Evolutionary conservation across 441 rosid genomes (phyloP).

Genomic region (Macaranga tanarius): DNA sequence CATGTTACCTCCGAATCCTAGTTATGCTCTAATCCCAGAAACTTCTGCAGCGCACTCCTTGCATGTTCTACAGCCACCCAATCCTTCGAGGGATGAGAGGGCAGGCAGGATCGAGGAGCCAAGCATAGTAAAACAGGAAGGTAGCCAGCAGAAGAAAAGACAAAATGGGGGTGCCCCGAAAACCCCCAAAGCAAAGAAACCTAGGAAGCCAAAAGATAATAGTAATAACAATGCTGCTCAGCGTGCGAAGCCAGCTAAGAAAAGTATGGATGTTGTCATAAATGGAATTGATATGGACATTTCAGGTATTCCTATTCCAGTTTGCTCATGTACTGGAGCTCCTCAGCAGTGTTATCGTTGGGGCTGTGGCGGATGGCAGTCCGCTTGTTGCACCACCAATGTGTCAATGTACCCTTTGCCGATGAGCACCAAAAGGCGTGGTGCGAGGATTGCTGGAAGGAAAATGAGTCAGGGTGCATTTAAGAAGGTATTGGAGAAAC

Average conservation of each 20-base stretch:
- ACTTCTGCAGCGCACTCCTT: conserved; percentile 57
- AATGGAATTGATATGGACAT: conserved; percentile 90
- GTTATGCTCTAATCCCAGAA: conserved; percentile 49
- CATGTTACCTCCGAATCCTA: conserved; percentile 51
- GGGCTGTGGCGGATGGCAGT: conserved; percentile 99
- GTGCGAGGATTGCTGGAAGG: conserved; percentile 92
- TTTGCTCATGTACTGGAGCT: conserved; percentile 82
- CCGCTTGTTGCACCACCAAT: conserved; percentile 88
- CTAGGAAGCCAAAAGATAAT: conserved; percentile 69
- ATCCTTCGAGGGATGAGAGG: conserved; percentile 44
- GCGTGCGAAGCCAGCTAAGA: conserved; percentile 70
- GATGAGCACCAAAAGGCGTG: conserved; percentile 85
- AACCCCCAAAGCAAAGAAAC: conserved; percentile 64
- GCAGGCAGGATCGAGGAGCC: conserved; percentile 52
- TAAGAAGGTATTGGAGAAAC: conserved; percentile 81
- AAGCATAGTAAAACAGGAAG: conserved; percentile 37
- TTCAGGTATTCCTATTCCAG: conserved; percentile 81
- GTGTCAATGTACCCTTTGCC: conserved; percentile 88
- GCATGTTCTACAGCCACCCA: conserved; percentile 60
- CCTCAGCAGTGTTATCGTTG: conserved; percentile 89
- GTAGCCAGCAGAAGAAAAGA: conserved; percentile 52
- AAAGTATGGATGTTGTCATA: conserved; percentile 73
- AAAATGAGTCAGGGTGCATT: conserved; percentile 99
- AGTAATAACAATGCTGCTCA: conserved; percentile 35
- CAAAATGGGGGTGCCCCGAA: conserved; percentile 48